Conservation (phyloP, 2,329 filamentous ascomycete species). For the Claviceps sp. region DNA sequence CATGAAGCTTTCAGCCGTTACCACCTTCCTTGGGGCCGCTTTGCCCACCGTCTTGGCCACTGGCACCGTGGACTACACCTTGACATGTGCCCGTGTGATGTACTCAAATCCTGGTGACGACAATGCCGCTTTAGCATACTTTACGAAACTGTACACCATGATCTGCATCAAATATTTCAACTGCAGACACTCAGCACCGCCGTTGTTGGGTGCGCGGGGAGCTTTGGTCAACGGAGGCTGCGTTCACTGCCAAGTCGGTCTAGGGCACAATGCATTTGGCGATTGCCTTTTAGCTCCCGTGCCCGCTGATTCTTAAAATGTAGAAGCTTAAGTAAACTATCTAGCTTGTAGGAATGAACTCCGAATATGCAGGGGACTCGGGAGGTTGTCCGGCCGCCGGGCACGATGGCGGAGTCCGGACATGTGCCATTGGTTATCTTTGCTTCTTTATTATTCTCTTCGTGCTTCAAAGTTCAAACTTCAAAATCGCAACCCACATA, state of each 20-base stretch:
- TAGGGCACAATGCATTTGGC: background rate
- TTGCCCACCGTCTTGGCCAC: background rate
- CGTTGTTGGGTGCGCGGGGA: background rate
- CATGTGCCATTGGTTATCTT: too few relatives aligned
- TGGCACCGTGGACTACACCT: background rate
- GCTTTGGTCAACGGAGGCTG: background rate
- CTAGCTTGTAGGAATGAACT: too few relatives aligned
- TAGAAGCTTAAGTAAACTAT: too few relatives aligned
- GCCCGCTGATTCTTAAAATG: too few relatives aligned
- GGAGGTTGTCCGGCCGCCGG: too few relatives aligned
- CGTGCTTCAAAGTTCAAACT: too few relatives aligned
- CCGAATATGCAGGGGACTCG: too few relatives aligned
- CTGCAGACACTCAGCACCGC: background rate
- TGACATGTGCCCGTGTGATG: background rate
- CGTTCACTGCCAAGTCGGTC: background rate
- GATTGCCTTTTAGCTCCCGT: background rate
- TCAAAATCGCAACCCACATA: too few relatives aligned
- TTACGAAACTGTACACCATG: background rate
- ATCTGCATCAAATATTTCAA: background rate
- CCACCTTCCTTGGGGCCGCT: too few relatives aligned
- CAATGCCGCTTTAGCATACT: background rate
- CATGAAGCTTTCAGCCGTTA: background rate
- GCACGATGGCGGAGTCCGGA: too few relatives aligned
- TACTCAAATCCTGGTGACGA: background rate
- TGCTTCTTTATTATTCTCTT: too few relatives aligned